Conservation (phyloP, 495 filamentous ascomycete genomes). For the Podospora bellae-mahoneyi region DNA sequence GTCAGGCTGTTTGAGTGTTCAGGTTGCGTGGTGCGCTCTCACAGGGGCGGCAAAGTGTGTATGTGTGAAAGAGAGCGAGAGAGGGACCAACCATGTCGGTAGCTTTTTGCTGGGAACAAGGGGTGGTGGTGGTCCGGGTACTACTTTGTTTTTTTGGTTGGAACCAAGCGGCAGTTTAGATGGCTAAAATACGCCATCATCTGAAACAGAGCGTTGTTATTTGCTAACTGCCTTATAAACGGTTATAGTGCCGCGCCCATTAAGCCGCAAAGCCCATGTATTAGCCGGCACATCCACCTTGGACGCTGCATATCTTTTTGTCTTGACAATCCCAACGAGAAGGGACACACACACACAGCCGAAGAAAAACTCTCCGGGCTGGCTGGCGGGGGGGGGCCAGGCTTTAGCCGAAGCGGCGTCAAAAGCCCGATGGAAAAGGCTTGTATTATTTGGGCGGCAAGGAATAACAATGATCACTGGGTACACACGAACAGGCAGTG, state of each 20-base stretch:
- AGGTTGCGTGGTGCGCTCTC: slow-evolving; percentile 4
- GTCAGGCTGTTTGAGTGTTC: neutral
- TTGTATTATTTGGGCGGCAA: neutral
- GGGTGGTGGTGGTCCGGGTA: neutral
- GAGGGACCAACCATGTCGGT: neutral
- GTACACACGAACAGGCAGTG: neutral
- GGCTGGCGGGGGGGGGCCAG: no score
- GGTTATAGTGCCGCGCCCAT: slow-evolving; percentile 10
- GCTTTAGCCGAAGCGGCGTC: neutral
- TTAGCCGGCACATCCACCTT: slow-evolving; percentile 10
- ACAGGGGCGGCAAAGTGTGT: neutral
- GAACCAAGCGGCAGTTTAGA: slow-evolving; percentile 30
- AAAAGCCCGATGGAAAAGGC: neutral
- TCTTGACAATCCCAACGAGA: neutral
- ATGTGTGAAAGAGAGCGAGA: no score
- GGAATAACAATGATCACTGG: neutral
- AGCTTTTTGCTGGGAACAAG: neutral
- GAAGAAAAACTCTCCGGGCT: neutral
- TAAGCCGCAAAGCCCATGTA: slow-evolving; percentile 13
- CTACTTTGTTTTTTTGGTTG: neutral
- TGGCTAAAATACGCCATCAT: slow-evolving; percentile 29
- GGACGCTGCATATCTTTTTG: neutral
- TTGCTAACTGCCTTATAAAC: slow-evolving; percentile 4
- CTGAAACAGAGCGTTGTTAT: slow-evolving; percentile 18
- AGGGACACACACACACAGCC: neutral